Base-by-base conservation (phyloP, 164 flowering plant genomes). In the Aristolochia fimbriata region DNA sequence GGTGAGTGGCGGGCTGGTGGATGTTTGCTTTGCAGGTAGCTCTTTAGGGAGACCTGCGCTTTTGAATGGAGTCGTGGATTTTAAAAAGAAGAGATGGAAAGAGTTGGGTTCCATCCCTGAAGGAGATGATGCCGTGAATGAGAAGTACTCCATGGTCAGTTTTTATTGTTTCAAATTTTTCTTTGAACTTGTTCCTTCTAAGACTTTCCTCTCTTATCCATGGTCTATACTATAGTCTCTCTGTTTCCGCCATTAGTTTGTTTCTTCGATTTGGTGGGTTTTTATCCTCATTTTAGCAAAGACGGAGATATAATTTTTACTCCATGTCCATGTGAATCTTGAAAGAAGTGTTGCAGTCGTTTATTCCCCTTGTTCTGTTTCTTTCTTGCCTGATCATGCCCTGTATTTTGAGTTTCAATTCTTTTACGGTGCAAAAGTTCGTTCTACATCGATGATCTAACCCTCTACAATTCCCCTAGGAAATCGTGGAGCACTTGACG, bases 21-120 rank as follows among this genome's bases (percentile, higher is more conserved):
- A 70, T 70, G 66, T 66, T 65, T 70, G 61, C 62, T 52, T 70
- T 65, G 69, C 73, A 33, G 73, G 73, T 20, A 61, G 69, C 43
- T 6, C 11, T 65, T 61, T 43, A 33, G 66, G 69, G 45, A 65
- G 57, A 23, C 73, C 66, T 62, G 21, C 65, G 47, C 63, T 70
- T 37, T 47, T 70, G 69, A 70, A 70, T 65, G 65, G 52, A 24
- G 47, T 65, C 27, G 60, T 65, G 33, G 63, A 70, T 16, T 47
- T 70, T 10, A 3, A 37, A 10, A 37, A 37, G 69, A 70, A 65
- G 51, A 52, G 24, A 51, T 61, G 48, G 55, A 58, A 59, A 52
- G 66, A 37, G 49, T 47, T 65, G 66, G 63, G 41, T 52, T 65
- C 55, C 58, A 64, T 69, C 58, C 63, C 59, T 45, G 69, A 65